Conservation (phyloP, 2,329 filamentous ascomycete species). For the Arthrobotrys sphaeroides region DNA sequence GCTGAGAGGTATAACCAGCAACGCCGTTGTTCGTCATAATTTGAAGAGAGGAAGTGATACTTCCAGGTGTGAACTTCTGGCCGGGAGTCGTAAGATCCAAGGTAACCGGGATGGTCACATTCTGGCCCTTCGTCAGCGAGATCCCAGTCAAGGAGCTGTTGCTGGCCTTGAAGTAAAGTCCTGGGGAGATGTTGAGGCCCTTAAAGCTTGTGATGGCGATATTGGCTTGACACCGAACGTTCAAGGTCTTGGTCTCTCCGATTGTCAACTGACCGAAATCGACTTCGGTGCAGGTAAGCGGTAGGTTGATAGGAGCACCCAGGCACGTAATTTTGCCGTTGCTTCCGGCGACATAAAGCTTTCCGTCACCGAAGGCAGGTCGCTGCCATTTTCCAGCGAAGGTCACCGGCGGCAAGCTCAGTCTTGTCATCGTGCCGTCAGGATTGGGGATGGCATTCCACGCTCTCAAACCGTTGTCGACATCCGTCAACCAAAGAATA, state of each 20-base stretch:
- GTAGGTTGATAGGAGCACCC: conserved; percentile 63
- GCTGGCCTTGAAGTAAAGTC: conserved; percentile 61
- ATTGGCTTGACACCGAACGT: conserved; percentile 62
- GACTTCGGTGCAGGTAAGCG: conserved; percentile 62
- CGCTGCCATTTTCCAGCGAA: conserved; percentile 62
- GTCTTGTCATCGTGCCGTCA: conserved; percentile 54
- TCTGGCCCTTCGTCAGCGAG: conserved; percentile 60
- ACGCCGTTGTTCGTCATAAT: conserved; percentile 59
- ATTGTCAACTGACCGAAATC: conserved; percentile 62
- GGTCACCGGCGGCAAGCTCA: conserved; percentile 61
- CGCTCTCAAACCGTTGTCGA: conserved; percentile 61
- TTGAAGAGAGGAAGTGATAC: conserved; percentile 39
- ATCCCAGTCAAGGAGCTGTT: conserved; percentile 62
- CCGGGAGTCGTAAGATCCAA: conserved; percentile 26
- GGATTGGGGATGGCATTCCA: conserved; percentile 62
- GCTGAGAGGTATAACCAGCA: conserved; percentile 60
- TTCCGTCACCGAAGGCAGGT: conserved; percentile 63
- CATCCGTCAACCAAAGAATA: conserved; percentile 63
- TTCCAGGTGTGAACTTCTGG: conserved; percentile 30
- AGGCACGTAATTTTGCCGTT: conserved; percentile 46
- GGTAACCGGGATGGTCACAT: conserved; percentile 62
- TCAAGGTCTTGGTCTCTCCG: conserved; percentile 59
- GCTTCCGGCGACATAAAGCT: conserved; percentile 60
- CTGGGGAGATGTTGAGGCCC: conserved; percentile 60
- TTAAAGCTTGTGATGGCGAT: conserved; percentile 61